A percentile compares a stretch with the other conserved stretches of the same genome.
Conservation (phyloP, 257 asterid genomes). For the Anisodus tanguticus region DNA sequence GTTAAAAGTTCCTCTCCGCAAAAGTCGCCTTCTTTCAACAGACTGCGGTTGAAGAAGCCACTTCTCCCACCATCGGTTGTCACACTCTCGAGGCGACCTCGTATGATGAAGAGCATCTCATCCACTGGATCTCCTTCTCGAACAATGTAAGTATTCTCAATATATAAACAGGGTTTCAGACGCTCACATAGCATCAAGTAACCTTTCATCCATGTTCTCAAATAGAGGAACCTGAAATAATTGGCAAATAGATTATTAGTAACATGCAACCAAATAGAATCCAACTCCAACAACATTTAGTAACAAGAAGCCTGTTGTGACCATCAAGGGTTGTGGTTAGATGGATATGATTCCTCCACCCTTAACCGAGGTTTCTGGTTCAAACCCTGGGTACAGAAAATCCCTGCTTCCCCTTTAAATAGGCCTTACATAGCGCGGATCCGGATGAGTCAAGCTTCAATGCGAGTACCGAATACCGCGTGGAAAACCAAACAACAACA, state of each 20-base stretch:
- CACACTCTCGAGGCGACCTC: constrained; percentile 95
- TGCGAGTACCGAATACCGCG: too few relatives aligned
- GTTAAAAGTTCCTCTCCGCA: constrained; percentile 99
- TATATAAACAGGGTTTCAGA: constrained; percentile 83
- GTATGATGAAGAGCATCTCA: constrained; percentile 95
- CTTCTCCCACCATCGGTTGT: constrained; percentile 99
- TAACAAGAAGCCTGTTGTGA: neutral
- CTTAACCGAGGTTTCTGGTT: too few relatives aligned
- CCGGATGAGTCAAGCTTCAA: too few relatives aligned
- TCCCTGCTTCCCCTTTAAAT: too few relatives aligned
- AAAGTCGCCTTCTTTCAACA: constrained; percentile 86
- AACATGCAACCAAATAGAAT: neutral
- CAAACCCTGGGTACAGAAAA: too few relatives aligned
- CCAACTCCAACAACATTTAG: neutral
- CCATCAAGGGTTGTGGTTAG: too few relatives aligned
- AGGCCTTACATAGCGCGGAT: too few relatives aligned
- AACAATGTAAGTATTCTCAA: constrained; percentile 81
- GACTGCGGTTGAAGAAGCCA: constrained; percentile 90
- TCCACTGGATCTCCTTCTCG: constrained; percentile 99
- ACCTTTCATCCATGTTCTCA: constrained; percentile 93
- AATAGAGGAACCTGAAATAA: constrained; percentile 84
- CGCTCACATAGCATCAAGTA: constrained; percentile 98
- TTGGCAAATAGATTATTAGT: constrained; percentile 1
- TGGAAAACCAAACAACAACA: too few relatives aligned
- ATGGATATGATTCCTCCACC: too few relatives aligned